Evolutionary conservation across 106 monocot genomes (phyloP), one percentile per base, ranked within the genome.

Genomic region (Dendrobium officinale): DNA sequence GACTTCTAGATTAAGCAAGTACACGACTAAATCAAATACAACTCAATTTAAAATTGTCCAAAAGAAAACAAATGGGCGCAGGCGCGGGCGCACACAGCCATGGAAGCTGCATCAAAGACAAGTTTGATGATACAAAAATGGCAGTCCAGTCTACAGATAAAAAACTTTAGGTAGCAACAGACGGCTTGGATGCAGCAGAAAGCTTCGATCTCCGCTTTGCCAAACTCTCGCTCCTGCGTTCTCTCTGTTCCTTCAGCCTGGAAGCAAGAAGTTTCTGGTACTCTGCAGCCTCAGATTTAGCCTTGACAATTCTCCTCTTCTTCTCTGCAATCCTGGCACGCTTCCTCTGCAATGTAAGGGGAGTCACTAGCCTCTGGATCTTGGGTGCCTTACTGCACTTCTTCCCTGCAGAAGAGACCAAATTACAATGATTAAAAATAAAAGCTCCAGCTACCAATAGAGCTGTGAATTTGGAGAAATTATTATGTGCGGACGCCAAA

Each of bases 341-440:
- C 73, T 83, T 83, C 78, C 83, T 83, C 24, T 83, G 83, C 54
- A 83, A 42, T 1, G 83, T 79, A 72, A 83, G 19, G 8, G 83
- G 83, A 73, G 83, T 83, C 73, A 83, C 83, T 22, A 83, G 78
- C 83, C 83, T 83, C 58, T 83, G 83, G 43, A 83, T 83, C 72
- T 79, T 83, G 6, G 83, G 83, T 43, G 83, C 83, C 73, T 83
- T 79, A 26, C 83, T 83, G 78, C 42, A 42, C 33, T 55, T 79
- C 78, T 83, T 83, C 0, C 83, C 83, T 83, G 58, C 40, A 56
- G 43, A 67, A 37, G 37, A 37, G 37, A 37, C 37, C 37, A 37
- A 37, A 37, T 37, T 37, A 37, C 37, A 37, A 37, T 37, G 37
- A 37, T 37, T 37, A 37, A 37, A 37, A 37, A 37, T 37, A 37